Evolutionary conservation across 2,329 filamentous ascomycete species (phyloP).

Genomic region (Monilinia polystroma): DNA sequence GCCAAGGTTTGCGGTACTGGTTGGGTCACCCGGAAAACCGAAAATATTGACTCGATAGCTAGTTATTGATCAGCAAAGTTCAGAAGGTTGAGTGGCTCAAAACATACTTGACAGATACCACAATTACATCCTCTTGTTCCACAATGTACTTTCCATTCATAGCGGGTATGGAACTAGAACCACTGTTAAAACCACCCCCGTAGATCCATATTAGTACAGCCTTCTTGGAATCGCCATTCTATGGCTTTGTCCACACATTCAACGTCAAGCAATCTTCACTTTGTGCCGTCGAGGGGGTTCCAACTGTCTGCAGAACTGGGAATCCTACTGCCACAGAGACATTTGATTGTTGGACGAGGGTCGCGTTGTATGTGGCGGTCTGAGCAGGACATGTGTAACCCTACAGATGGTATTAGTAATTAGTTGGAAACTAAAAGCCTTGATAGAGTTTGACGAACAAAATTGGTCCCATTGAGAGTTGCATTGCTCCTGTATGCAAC

Average conservation of each 20-base stretch:
- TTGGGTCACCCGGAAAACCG: conserved; percentile 42
- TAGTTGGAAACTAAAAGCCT: conserved; percentile 2
- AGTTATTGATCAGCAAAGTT: conserved; percentile 13
- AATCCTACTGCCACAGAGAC: neutral
- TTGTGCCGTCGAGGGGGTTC: neutral
- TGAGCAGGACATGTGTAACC: conserved; percentile 16
- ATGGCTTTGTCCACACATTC: conserved; percentile 43
- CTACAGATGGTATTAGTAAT: conserved; percentile 29
- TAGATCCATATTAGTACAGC: conserved; percentile 47
- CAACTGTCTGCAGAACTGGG: neutral
- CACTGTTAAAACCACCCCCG: conserved; percentile 44
- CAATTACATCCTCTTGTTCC: conserved; percentile 45
- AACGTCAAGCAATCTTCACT: conserved; percentile 44
- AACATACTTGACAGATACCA: conserved; percentile 50
- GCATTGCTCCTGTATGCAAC: conserved; percentile 28
- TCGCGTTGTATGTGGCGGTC: conserved; percentile 4
- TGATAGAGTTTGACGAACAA: conserved; percentile 32
- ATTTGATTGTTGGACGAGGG: conserved; percentile 7
- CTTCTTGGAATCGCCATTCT: conserved; percentile 38
- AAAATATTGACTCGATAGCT: conserved; percentile 45
- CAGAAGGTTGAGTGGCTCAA: conserved; percentile 26
- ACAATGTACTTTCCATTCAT: conserved; percentile 47
- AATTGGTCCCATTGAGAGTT: conserved; percentile 31
- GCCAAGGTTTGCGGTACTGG: conserved; percentile 53
- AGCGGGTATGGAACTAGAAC: conserved; percentile 42